phyloP scores from a whole-genome alignment of 2,329 filamentous ascomycete genomes.

The Penicillium sp. region DNA sequence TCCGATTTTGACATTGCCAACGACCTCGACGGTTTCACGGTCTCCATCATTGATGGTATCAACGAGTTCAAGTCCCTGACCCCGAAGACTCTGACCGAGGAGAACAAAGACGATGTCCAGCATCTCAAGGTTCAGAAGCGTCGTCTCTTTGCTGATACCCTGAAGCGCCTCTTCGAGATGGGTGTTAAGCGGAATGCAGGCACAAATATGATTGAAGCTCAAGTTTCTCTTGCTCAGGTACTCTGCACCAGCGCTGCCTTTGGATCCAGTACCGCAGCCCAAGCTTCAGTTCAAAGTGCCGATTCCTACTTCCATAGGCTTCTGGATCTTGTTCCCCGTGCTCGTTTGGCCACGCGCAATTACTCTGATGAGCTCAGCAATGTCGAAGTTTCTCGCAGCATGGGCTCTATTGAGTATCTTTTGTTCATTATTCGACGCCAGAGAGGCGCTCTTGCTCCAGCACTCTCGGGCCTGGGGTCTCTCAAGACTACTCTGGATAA shows the following conservation, averaged over 20 bases:
- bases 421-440: slow-evolving; percentile 57
- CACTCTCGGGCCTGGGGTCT: slow-evolving; percentile 34
- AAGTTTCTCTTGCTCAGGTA: slow-evolving; percentile 71
- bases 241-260: slow-evolving; percentile 61
- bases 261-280: slow-evolving; percentile 28
- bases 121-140: slow-evolving; percentile 90
- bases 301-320: slow-evolving; percentile 80
- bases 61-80: slow-evolving; percentile 80
- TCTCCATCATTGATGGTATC: slow-evolving; percentile 68
- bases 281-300: slow-evolving; percentile 46
- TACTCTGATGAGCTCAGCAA: slow-evolving; percentile 84
- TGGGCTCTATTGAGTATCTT: slow-evolving; percentile 85
- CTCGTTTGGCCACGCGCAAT: slow-evolving; percentile 68
- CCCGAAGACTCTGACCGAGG: slow-evolving; percentile 76
- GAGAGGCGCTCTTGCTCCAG: slow-evolving; percentile 40
- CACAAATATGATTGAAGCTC: slow-evolving; percentile 70
- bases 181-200: slow-evolving; percentile 83
- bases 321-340: slow-evolving; percentile 70
- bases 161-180: slow-evolving; percentile 84
- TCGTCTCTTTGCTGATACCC: slow-evolving; percentile 83
- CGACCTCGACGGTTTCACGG: slow-evolving; percentile 69
- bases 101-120: slow-evolving; percentile 81
- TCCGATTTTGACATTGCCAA: slow-evolving; percentile 60
- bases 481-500: slow-evolving; percentile 37
- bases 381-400: slow-evolving; percentile 76